phyloP scores from a whole-genome alignment of 768 basidiomycete species.

The Sporobolomyces phaffii region DNA sequence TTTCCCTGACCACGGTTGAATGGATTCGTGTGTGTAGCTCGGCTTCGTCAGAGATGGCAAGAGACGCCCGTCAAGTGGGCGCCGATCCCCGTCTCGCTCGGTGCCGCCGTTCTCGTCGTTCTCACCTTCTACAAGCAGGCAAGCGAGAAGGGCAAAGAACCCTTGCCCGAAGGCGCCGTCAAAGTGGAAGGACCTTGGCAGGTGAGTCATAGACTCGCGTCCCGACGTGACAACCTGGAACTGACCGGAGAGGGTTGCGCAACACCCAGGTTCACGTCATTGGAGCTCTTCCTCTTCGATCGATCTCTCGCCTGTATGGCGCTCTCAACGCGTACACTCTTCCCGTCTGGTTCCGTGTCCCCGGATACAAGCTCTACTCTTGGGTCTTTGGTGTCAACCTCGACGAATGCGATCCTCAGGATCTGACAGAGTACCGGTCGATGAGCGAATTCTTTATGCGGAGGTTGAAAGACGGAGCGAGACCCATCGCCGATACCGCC shows the following conservation, averaged over 20 bases:
- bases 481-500: constrained; percentile 69
- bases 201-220: constrained; percentile 52
- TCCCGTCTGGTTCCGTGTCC: constrained; percentile 90
- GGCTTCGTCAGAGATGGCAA: constrained; percentile 67
- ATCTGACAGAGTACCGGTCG: constrained; percentile 71
- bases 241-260: no score
- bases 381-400: constrained; percentile 89
- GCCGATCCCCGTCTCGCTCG: constrained; percentile 62
- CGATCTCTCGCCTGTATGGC: constrained; percentile 95
- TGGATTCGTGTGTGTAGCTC: constrained; percentile 27
- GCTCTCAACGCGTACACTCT: constrained; percentile 88
- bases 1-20: background rate
- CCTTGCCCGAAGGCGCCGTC: constrained; percentile 55
- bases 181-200: constrained; percentile 87
- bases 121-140: constrained; percentile 39
- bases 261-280: constrained; percentile 74
- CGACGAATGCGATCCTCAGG: constrained; percentile 73
- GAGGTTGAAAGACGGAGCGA: constrained; percentile 67
- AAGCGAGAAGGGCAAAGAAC: constrained; percentile 25
- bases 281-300: constrained; percentile 86
- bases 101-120: constrained; percentile 41
- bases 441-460: constrained; percentile 97
- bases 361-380: constrained; percentile 77
- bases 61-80: constrained; percentile 92
- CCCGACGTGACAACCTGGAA: no score